Evolutionary conservation across 2,329 filamentous ascomycete genomes (phyloP), one percentile per base, ranked within the genome.

Genomic region (Arthrobotrys sphaeroides): DNA sequence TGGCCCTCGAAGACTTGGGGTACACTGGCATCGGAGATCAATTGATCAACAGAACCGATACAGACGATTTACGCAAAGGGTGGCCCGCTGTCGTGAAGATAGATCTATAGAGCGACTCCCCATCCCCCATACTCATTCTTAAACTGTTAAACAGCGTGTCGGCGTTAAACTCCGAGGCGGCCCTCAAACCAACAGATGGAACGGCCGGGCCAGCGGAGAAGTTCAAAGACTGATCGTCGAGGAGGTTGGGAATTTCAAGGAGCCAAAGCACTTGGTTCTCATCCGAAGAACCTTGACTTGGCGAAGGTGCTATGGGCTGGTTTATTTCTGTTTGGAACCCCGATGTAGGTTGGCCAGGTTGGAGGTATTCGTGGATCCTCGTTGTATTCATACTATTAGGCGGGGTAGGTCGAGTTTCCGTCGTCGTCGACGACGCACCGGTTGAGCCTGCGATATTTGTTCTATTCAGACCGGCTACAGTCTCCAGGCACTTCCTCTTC

Each of bases 231-330:
- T 73, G 68, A 22, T 73, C 68, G 26, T 73, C 68, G 6, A 73
- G 43, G 31, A 73, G 38, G 31, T 60, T 65, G 4, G 68, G 68
- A 4, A 73, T 60, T 16, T 73, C 68, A 22, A 73, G 45, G 1
- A 73, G 60, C 68, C 68, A 73, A 22, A 73, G 38, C 1, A 73
- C 68, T 49, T 73, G 68, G 16, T 73, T 73, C 26, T 73, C 68
- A 20, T 73, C 68, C 3, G 65, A 20, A 5, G 68, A 64, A 9
- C 16, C 49, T 24, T 73, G 59, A 22, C 65, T 69, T 9, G 65
- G 65, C 1, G 65, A 69, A 12, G 53, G 51, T 10, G 65, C 65
- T 12, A 68, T 18, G 20, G 18, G 59, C n/a, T 59, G 60, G 10
- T 13, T 36, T 12, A 38, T 33, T 9, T 65, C 60, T 13, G 28